phyloP scores from a whole-genome alignment of 192 early-diverging fungal genomes.

The Linnemannia zychae region DNA sequence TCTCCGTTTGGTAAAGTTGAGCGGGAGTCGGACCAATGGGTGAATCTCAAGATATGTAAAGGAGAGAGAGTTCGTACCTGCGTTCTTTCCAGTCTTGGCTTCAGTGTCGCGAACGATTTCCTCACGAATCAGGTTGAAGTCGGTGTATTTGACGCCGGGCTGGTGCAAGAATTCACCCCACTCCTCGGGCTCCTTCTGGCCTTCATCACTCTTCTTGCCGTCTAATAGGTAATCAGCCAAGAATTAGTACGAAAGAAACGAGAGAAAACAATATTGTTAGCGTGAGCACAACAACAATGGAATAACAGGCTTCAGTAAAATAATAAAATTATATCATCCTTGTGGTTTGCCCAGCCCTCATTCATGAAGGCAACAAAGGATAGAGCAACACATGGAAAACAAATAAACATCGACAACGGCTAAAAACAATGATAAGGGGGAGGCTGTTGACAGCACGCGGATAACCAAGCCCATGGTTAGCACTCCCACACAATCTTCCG shows the following conservation, averaged over 20 bases:
- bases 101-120: constrained; percentile 97
- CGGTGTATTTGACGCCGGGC: constrained; percentile 95
- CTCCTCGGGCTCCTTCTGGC: constrained; percentile 73
- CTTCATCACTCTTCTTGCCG: constrained; percentile 19
- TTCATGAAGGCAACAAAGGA: not conserved
- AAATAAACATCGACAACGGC: constrained; percentile 3
- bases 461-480: not conserved
- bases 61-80: constrained; percentile 52
- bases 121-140: constrained; percentile 97
- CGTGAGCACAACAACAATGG: not conserved
- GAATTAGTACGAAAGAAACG: not conserved
- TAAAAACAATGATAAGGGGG: not conserved
- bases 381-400: not conserved
- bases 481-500: not conserved
- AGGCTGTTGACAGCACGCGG: constrained; percentile 1
- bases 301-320: not conserved
- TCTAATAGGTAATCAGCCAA: constrained; percentile 7
- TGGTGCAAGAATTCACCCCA: constrained; percentile 99
- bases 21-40: not conserved
- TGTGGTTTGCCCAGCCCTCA: not conserved
- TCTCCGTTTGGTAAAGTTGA: not conserved
- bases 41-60: not conserved
- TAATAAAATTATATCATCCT: not conserved
- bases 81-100: constrained; percentile 84
- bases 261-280: constrained; percentile 1